A percentile compares a stretch with the other conserved stretches of the same genome.
These are phyloP conservation scores for Leccinum disarticulatum DNA, from an alignment of 768 basidiomycete species.

Conservation along the genomic window DNA sequence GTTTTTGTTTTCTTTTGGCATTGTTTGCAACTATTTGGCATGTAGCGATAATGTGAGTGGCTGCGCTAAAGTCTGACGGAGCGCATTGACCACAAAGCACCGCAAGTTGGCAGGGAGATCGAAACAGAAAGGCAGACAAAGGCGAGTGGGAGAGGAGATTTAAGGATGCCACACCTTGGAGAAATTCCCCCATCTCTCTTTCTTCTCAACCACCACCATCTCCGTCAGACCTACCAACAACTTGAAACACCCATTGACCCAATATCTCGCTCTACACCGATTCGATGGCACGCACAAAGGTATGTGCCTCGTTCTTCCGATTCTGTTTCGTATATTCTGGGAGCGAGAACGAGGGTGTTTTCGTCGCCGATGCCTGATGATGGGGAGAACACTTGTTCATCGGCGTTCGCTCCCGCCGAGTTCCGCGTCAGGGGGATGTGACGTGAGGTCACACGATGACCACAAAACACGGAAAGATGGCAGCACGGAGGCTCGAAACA, in stretches of 20 bases:
- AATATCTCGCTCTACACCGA: conserved; percentile 1
- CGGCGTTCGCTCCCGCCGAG: background rate
- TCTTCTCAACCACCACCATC: conserved; percentile 22
- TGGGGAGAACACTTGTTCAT: background rate
- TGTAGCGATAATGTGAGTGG: conserved; percentile 16
- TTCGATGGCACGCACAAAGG: conserved; percentile 73
- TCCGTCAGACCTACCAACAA: background rate
- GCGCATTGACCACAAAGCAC: conserved; percentile 32
- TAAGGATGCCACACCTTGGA: conserved; percentile 13
- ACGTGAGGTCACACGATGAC: conserved; percentile 11
- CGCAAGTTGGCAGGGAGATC: conserved; percentile 15
- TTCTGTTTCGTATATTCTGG: background rate
- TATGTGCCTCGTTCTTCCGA: conserved; percentile 8
- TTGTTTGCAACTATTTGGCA: conserved; percentile 19
- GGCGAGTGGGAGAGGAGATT: conserved; percentile 2
- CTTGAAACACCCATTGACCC: background rate
- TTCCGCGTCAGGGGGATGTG: conserved; percentile 12
- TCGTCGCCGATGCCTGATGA: conserved; percentile 11
- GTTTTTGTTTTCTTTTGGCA: too few species aligned
- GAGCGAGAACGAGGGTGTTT: background rate
- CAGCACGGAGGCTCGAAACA: conserved; percentile 28
- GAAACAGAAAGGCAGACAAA: conserved; percentile 16
- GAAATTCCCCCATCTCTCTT: conserved; percentile 14
- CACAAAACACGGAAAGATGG: conserved; percentile 18
- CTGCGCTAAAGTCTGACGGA: too few species aligned